phyloP scores from a whole-genome alignment of 2,329 filamentous ascomycete species.

The Shiraia bambusicola region DNA sequence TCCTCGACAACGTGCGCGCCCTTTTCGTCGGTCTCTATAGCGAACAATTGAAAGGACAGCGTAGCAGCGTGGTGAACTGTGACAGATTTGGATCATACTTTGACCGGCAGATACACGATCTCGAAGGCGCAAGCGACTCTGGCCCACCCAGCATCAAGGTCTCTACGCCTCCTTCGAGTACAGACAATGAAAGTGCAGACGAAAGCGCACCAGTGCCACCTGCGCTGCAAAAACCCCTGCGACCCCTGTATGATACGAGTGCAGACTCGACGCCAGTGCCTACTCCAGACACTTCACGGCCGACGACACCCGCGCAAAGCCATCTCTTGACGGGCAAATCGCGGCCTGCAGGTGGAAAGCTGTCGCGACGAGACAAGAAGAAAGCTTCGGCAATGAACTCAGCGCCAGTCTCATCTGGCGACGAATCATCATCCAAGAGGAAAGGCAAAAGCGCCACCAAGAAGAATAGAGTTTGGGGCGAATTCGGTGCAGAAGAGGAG shows the following conservation, averaged over 20 bases:
- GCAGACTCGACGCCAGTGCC: constrained; percentile 68
- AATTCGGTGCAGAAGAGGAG: constrained; percentile 85
- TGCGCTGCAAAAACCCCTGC: constrained; percentile 49
- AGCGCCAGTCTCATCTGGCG: constrained; percentile 74
- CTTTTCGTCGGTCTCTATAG: constrained; percentile 90
- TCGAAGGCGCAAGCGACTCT: constrained; percentile 61
- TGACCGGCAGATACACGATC: constrained; percentile 83
- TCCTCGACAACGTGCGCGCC: constrained; percentile 90
- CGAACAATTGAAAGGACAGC: constrained; percentile 78
- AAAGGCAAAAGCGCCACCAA: constrained; percentile 67
- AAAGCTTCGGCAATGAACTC: constrained; percentile 57
- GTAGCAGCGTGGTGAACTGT: constrained; percentile 78
- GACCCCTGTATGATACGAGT: constrained; percentile 51
- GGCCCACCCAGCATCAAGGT: constrained; percentile 44
- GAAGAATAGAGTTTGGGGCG: constrained; percentile 89
- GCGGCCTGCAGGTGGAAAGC: constrained; percentile 68
- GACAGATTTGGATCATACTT: constrained; percentile 84
- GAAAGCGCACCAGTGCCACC: constrained; percentile 57
- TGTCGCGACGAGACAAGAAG: constrained; percentile 79
- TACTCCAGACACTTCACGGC: constrained; percentile 76
- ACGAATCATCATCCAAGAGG: constrained; percentile 65
- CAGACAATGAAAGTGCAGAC: constrained; percentile 51
- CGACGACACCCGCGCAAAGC: constrained; percentile 68
- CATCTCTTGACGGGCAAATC: constrained; percentile 72
- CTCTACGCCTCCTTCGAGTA: constrained; percentile 52